Conservation (phyloP, 352 stramenopile genomes). For the Pythium folliculosum region DNA sequence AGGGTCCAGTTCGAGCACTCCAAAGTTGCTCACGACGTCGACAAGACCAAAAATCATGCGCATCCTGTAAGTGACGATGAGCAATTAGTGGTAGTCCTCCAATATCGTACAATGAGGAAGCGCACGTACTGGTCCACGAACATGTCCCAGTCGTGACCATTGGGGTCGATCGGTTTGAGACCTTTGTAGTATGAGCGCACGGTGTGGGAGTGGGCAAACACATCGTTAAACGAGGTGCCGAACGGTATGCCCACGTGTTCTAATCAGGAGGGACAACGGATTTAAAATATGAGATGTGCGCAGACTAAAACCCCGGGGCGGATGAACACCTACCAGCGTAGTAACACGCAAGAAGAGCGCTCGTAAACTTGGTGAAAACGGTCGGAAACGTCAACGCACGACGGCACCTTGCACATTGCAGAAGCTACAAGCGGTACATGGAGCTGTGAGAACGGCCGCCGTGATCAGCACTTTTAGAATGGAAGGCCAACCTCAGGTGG, state of each 20-base stretch:
- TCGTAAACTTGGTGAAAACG: slow-evolving; percentile 79
- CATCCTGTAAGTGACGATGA: slow-evolving; percentile 37
- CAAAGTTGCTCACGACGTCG: slow-evolving; percentile 81
- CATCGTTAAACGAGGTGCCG: slow-evolving; percentile 66
- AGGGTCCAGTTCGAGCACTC: slow-evolving; percentile 65
- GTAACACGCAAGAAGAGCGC: slow-evolving; percentile 65
- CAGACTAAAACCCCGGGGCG: not conserved
- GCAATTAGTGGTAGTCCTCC: not conserved
- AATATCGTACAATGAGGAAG: slow-evolving; percentile 11
- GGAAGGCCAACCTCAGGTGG: slow-evolving; percentile 44
- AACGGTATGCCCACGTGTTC: slow-evolving; percentile 76
- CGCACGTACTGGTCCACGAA: slow-evolving; percentile 72
- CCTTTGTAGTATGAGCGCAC: slow-evolving; percentile 74
- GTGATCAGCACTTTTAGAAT: not conserved
- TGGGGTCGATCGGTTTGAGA: slow-evolving; percentile 58
- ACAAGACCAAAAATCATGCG: slow-evolving; percentile 80
- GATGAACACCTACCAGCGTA: slow-evolving; percentile 58
- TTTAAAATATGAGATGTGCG: not conserved
- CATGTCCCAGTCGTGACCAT: slow-evolving; percentile 60
- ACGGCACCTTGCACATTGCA: slow-evolving; percentile 55
- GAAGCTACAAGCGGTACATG: slow-evolving; percentile 1
- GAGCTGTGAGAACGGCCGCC: not conserved
- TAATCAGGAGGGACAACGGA: slow-evolving; percentile 12
- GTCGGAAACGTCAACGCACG: slow-evolving; percentile 69
- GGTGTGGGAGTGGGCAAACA: slow-evolving; percentile 71